These are phyloP conservation scores for Tuber microsphaerosporum DNA, from an alignment of 495 filamentous ascomycete species.

Conservation along the genomic window DNA sequence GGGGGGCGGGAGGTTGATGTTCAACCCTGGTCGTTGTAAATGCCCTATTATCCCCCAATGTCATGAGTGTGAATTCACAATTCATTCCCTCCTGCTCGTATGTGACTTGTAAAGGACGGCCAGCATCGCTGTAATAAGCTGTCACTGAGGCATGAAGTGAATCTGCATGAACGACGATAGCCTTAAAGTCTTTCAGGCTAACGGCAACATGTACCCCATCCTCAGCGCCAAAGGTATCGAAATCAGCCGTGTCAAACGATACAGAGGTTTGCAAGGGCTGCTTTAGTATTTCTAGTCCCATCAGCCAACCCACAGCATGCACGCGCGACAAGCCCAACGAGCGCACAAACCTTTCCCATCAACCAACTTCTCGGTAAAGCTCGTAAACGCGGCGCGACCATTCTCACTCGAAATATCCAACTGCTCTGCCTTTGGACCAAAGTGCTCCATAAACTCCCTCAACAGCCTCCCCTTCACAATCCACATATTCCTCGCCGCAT, in stretches of 20 bases:
- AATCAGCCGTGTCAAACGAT: slow-evolving; percentile 76
- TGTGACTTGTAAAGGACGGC: slow-evolving; percentile 71
- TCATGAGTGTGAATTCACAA: slow-evolving; percentile 91
- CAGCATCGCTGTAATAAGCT: slow-evolving; percentile 72
- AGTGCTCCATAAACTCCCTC: slow-evolving; percentile 82
- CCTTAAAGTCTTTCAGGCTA: slow-evolving; percentile 89
- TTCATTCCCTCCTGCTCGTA: slow-evolving; percentile 68
- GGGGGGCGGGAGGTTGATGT: background rate
- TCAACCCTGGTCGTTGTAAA: slow-evolving; percentile 16
- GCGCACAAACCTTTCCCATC: slow-evolving; percentile 63
- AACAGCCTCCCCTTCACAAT: slow-evolving; percentile 65
- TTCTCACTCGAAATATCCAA: slow-evolving; percentile 76
- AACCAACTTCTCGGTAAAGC: slow-evolving; percentile 84
- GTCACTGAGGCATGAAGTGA: slow-evolving; percentile 62
- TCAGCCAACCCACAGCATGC: slow-evolving; percentile 7
- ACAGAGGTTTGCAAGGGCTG: slow-evolving; percentile 90
- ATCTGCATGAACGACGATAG: slow-evolving; percentile 78
- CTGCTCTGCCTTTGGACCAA: slow-evolving; percentile 82
- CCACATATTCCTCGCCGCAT: slow-evolving; percentile 67
- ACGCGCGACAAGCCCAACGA: background rate
- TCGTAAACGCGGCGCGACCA: slow-evolving; percentile 70
- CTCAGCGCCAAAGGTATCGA: slow-evolving; percentile 71
- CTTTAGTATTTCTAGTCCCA: slow-evolving; percentile 67
- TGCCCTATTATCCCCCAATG: slow-evolving; percentile 64
- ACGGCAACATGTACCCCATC: slow-evolving; percentile 76